phyloP scores from a whole-genome alignment of 805 yeast genomes.

The Ogataea minuta region DNA sequence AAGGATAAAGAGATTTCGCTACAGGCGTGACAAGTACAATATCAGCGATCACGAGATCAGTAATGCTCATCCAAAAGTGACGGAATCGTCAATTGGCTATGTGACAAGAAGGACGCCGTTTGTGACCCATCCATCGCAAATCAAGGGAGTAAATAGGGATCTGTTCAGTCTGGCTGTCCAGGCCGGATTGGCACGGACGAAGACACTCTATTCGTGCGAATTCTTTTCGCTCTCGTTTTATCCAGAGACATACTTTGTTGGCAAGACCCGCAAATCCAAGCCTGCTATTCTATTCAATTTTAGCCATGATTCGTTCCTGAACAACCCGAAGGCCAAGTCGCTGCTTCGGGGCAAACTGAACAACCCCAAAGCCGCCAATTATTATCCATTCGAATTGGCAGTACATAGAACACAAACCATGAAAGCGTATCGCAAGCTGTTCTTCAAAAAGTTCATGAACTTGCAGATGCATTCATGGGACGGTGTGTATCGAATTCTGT shows the following conservation, averaged over 20 bases:
- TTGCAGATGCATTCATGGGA: conserved; percentile 13
- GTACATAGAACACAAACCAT: conserved; percentile 25
- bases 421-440: conserved; percentile 19
- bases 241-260: conserved; percentile 23
- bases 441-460: conserved; percentile 21
- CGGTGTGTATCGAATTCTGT: conserved; percentile 28
- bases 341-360: background rate
- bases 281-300: conserved; percentile 28
- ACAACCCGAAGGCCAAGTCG: conserved; percentile 12
- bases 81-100: conserved; percentile 16
- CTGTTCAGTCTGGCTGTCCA: conserved; percentile 16
- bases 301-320: conserved; percentile 23
- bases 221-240: conserved; percentile 25
- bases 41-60: conserved; percentile 13
- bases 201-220: conserved; percentile 19
- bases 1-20: conserved; percentile 6
- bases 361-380: background rate
- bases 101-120: conserved; percentile 16
- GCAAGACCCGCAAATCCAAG: conserved; percentile 31
- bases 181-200: conserved; percentile 8
- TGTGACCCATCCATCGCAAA: conserved; percentile 9
- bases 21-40: conserved; percentile 7
- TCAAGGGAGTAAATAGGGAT: conserved; percentile 27
- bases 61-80: conserved; percentile 14
- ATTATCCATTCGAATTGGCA: conserved; percentile 26